Evolutionary conservation across 768 basidiomycete genomes (phyloP), one percentile per base, ranked within the genome.

Genomic region (Suillus subluteus): DNA sequence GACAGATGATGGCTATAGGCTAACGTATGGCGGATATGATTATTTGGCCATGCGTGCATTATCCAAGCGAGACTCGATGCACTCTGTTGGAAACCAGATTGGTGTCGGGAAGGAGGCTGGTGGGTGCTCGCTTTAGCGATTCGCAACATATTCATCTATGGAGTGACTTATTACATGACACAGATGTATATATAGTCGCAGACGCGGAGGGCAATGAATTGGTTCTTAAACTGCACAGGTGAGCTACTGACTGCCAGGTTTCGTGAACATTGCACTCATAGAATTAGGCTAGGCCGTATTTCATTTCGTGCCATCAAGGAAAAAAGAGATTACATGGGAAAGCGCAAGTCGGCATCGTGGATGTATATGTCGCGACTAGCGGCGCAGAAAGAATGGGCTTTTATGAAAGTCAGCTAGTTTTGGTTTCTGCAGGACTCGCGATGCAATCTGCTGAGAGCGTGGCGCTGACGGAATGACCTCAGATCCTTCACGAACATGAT

Each of bases 11-110:
- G 98, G 98, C 18, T 99, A 97, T 77, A 87, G 98, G 52, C 76
- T 99, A 69, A 99, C 98, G 5, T 99, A 99, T 74, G 98, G 98
- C 43, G 98, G 98, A n/a, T 96, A 98, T 69, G 98, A 99, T 73
- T 99, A 89, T 76, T 85, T 99, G 32, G 95, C 98, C 30, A 92
- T 99, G 84, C 87, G 95, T 41, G 92, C 98, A 3, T 82, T 99
- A 76, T 95, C 94, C 1, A 95, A 96, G 76, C 82, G 97, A 64
- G 94, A 95, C 65, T 88, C 93, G 0, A 85, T 99, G 80, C 82
- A 91, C 70, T 94, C 94, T 30, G 94, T 99, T 40, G 98, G 98
- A 26, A 98, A 98, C 74, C 95, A 98, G 81, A 96, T 99, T 73
- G 98, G 98, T 38, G 96, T 98, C 37, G 98, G 98, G 16, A 99